These are phyloP conservation scores for Austroboletus novae-zelandiae DNA, from an alignment of 1,284 basidiomycete genomes.

Conservation along the genomic window DNA sequence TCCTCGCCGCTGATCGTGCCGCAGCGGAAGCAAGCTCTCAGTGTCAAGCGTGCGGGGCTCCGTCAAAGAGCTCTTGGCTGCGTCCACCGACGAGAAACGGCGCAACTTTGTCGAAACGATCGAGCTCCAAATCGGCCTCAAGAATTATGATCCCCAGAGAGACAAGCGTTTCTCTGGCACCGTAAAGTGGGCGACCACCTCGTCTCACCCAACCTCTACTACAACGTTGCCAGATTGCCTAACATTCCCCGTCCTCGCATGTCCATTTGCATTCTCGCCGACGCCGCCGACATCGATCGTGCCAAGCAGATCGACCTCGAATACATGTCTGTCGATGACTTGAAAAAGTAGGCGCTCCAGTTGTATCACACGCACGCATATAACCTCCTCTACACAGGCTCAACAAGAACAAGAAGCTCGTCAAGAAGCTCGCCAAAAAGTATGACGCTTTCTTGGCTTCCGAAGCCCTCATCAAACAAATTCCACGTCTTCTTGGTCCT, in stretches of 20 bases:
- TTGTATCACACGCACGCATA: not conserved
- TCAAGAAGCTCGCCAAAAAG: conserved; percentile 99
- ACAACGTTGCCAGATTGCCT: conserved; percentile 65
- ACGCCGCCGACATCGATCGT: conserved; percentile 98
- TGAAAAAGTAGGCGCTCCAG: conserved; percentile 81
- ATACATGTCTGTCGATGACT: conserved; percentile 99
- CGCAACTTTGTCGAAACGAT: conserved; percentile 92
- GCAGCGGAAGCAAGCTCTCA: conserved; percentile 72
- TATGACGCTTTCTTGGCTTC: conserved; percentile 99
- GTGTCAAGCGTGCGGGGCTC: conserved; percentile 98
- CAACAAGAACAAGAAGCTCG: conserved; percentile 99
- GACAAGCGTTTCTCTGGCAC: conserved; percentile 98
- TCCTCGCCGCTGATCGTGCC: too few relatives aligned
- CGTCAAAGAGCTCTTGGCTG: conserved; percentile 80
- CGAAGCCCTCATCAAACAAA: conserved; percentile 99
- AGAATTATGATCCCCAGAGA: conserved; percentile 97
- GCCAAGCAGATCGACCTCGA: conserved; percentile 97
- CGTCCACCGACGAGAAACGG: conserved; percentile 79
- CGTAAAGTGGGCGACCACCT: conserved; percentile 65
- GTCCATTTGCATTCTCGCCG: conserved; percentile 99
- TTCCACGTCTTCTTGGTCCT: conserved; percentile 98
- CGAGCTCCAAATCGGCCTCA: conserved; percentile 95
- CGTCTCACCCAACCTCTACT: not conserved
- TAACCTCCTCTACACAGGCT: conserved; percentile 48
- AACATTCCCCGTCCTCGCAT: conserved; percentile 97